Base-by-base conservation (phyloP, 2,329 filamentous ascomycete genomes). In the Amauroascus niger region DNA sequence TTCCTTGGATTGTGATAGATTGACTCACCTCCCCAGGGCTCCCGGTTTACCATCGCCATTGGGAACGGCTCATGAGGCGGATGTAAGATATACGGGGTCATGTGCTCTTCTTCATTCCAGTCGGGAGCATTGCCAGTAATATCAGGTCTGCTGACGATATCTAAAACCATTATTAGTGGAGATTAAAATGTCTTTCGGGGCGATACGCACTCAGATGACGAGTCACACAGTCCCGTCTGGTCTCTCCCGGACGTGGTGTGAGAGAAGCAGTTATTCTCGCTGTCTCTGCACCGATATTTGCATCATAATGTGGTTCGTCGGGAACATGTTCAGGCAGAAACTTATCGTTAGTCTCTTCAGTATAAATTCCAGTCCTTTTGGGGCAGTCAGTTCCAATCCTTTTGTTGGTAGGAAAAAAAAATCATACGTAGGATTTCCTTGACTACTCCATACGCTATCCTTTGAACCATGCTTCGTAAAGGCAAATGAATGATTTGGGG, bases 21-120 rank as follows among this genome's bases (percentile, higher is more conserved):
- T 1, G 1, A 16, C 67, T 62, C 59, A 67, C 69, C 59, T 1
- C 84, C 84, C 63, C 82, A 85, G 0, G 86, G 84, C 18, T 79
- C 75, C 2, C 86, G 78, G 58, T 81, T 84, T 0, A 88, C 84
- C 47, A 89, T 71, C 0, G 84, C 86, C 58, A 89, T 87, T 0
- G 86, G 83, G 14, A 87, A 79, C 0, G 79, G 74, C 2, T 75
- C 69, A 55, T 80, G 77, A 0, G 68, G 64, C 0, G 73, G 71
- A 20, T 80, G 73, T 0, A 79, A 69, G 6, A 86, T 75, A 53
- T 86, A 87, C 0, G 86, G 86, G 0, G 76, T 82, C 79, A 88
- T 84, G 49, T 76, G 74, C 1, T 81, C 73, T 0, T 72, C 71
- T 7, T 75, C 69, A 0, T 72, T 62, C 30, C 73, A 75, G 1